Percentiles rank a stretch among this genome's conserved stretches.
Conservation (phyloP, 768 basidiomycete genomes). For the Phylloporus sp. region DNA sequence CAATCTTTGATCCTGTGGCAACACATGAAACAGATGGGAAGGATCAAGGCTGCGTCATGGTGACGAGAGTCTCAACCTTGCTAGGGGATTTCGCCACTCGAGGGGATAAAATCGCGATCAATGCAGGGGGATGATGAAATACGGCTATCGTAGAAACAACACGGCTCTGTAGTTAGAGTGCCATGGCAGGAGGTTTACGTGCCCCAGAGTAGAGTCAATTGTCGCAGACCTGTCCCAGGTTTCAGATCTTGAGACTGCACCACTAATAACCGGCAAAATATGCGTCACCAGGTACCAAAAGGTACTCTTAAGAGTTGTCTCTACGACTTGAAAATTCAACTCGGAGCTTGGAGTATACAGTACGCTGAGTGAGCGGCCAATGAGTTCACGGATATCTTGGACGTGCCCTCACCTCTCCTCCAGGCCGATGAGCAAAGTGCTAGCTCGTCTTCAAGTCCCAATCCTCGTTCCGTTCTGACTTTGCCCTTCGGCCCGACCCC, state of each 20-base stretch:
- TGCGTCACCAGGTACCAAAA: neutral
- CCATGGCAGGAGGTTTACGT: no score
- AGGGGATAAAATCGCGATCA: neutral
- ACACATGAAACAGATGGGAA: conserved; percentile 6
- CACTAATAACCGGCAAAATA: no score
- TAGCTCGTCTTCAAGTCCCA: no score
- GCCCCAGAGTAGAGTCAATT: no score
- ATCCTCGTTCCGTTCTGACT: no score
- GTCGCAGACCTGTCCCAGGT: no score
- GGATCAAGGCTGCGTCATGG: neutral
- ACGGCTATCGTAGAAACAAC: neutral
- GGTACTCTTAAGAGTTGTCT: neutral
- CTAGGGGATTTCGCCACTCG: neutral
- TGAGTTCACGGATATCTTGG: neutral
- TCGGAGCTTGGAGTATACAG: neutral
- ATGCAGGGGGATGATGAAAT: neutral
- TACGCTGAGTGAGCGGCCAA: neutral
- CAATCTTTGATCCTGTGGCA: neutral
- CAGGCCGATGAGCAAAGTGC: no score
- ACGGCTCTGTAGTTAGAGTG: no score
- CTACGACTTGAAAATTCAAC: neutral
- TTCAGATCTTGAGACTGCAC: no score
- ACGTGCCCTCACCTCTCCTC: neutral
- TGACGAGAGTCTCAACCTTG: neutral
- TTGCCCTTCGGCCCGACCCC: no score